Evolutionary conservation across 2,329 filamentous ascomycete species (phyloP).

Genomic region (Diaporthe caulivora): DNA sequence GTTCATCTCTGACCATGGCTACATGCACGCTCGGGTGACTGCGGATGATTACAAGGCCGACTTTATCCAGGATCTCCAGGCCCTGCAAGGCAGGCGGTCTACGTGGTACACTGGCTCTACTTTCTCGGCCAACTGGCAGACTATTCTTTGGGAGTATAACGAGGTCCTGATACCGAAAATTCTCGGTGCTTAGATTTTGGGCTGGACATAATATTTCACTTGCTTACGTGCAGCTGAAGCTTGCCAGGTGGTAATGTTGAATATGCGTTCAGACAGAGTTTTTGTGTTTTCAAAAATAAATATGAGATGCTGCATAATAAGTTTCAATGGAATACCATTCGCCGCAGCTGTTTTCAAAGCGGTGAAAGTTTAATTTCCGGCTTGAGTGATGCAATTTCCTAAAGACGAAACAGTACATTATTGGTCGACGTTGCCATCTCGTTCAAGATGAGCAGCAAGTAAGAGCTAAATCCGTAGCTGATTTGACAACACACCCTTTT

Average conservation of each 20-base stretch:
- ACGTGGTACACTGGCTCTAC: conserved; percentile 56
- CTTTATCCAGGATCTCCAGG: conserved; percentile 52
- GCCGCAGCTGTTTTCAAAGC: too few species aligned
- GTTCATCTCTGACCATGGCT: conserved; percentile 48
- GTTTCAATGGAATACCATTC: too few species aligned
- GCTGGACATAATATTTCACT: background rate
- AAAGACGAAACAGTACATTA: too few species aligned
- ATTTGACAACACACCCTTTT: too few species aligned
- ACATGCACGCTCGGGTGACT: conserved; percentile 49
- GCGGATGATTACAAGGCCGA: conserved; percentile 48
- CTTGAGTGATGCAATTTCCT: too few species aligned
- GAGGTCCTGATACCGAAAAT: conserved; percentile 47
- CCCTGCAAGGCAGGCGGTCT: conserved; percentile 52
- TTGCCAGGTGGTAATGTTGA: background rate
- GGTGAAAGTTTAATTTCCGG: too few species aligned
- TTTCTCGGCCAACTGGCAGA: conserved; percentile 49
- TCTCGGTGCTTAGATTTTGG: conserved; percentile 28
- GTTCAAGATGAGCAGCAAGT: too few species aligned
- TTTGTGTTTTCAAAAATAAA: background rate
- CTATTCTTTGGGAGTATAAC: conserved; percentile 51
- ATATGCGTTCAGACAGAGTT: too few species aligned
- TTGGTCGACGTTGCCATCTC: too few species aligned
- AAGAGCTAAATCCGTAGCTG: too few species aligned
- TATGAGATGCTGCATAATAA: too few species aligned
- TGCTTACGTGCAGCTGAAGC: too few species aligned